These are phyloP conservation scores for Priceomyces melissophilus DNA, from an alignment of 805 yeast species.

Conservation along the genomic window DNA sequence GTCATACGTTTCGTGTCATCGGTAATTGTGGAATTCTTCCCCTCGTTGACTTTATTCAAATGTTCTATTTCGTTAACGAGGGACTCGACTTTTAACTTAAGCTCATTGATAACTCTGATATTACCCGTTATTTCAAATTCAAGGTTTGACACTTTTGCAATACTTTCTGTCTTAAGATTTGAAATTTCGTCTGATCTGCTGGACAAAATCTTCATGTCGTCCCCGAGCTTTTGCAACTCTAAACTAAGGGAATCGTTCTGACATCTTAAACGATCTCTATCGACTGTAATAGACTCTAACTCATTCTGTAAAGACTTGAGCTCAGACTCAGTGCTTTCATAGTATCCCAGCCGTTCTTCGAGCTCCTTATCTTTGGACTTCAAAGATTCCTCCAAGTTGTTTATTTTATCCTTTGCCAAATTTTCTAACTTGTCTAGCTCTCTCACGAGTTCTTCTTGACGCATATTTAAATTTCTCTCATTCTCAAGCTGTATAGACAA, in stretches of 20 bases:
- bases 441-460: slow-evolving; percentile 19
- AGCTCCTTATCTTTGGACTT: slow-evolving; percentile 11
- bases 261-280: slow-evolving; percentile 9
- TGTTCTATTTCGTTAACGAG: slow-evolving; percentile 27
- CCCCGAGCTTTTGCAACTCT: slow-evolving; percentile 8
- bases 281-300: slow-evolving; percentile 9
- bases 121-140: background rate
- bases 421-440: slow-evolving; percentile 22
- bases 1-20: slow-evolving; percentile 29
- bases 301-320: background rate
- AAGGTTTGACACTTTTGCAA: slow-evolving; percentile 1
- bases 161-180: background rate
- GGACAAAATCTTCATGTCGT: slow-evolving; percentile 13
- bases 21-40: slow-evolving; percentile 28
- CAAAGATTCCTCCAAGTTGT: slow-evolving; percentile 14
- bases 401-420: slow-evolving; percentile 19
- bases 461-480: slow-evolving; percentile 14
- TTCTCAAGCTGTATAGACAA: slow-evolving; percentile 7
- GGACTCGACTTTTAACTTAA: slow-evolving; percentile 8
- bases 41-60: slow-evolving; percentile 12
- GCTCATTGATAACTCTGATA: slow-evolving; percentile 3
- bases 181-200: slow-evolving; percentile 1
- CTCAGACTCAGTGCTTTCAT: slow-evolving; percentile 1
- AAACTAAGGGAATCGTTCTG: slow-evolving; percentile 8
- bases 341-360: slow-evolving; percentile 3